Evolutionary conservation across 495 filamentous ascomycete species (phyloP), one percentile per base, ranked within the genome.

Genomic region (Lasiosphaeria miniovina): DNA sequence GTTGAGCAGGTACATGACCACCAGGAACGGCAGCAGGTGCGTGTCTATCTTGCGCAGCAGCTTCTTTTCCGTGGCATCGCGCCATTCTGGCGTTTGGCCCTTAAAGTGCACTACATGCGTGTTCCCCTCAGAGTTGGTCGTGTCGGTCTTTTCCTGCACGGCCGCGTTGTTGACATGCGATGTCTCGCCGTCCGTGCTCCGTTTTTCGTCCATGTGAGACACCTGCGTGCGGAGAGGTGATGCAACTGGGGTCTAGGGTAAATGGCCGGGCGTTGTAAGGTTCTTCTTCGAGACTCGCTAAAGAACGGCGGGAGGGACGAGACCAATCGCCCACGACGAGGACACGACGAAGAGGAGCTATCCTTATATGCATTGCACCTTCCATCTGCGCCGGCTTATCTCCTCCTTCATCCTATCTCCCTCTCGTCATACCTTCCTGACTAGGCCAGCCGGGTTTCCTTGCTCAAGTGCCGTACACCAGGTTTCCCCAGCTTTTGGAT

Each of bases 1-100:
- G 65, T 75, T 77, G 59, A 78, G 70, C 49, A 76, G 65, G 64
- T 77, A 77, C 71, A 78, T 76, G 58, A 72, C 17, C 34, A 74
- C 63, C n/a, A 78, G 54, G 49, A 74, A 70, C 46, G 75, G 75
- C 36, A 78, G 67, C 8, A 78, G 64, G 52, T 69, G 75, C n/a
- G 67, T 14, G 56, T 78, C 75, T n/a, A 77, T 66, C 61, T 76
- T 78, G 52, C 71, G 63, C 54, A 74, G 55, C 35, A 78, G 57
- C 43, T 52, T 61, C 52, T 65, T 69, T 10, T 63, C 60, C 46
- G 63, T 60, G 12, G 38, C 34, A 9, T 52, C 52, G 49, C 68
- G 67, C 70, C 67, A 71, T 43, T 65, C 66, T 7, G 54, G 38
- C 59, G 61, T 59, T 32, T 67, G 68, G 15, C 54, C 59, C 6